phyloP scores from a whole-genome alignment of 768 basidiomycete species.

The Termitomyces sp. region DNA sequence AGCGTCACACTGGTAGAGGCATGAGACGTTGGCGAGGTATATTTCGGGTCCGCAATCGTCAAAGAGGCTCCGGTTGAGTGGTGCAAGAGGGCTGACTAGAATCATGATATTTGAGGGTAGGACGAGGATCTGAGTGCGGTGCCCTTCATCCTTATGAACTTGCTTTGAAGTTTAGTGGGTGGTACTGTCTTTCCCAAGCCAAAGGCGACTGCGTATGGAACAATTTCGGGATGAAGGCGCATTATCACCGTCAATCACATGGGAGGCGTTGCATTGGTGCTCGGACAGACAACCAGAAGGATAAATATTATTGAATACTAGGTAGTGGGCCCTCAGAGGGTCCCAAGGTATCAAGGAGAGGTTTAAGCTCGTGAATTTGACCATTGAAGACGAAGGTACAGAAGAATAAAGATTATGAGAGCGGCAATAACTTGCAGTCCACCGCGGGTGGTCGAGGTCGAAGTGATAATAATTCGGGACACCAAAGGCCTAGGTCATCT shows the following conservation, averaged over 20 bases:
- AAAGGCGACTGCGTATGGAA: not conserved
- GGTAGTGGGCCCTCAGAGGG: no score
- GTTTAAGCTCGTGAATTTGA: not conserved
- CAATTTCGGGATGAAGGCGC: not conserved
- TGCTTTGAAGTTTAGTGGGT: no score
- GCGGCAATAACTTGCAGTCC: no score
- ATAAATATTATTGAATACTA: not conserved
- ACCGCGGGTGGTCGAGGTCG: not conserved
- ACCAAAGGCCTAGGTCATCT: not conserved
- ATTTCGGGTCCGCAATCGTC: not conserved
- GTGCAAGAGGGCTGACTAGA: no score
- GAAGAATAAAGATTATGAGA: not conserved
- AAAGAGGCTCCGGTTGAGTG: not conserved
- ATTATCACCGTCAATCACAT: not conserved
- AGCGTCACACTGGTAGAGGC: not conserved
- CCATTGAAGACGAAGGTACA: not conserved
- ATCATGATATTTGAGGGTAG: no score
- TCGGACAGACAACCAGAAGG: not conserved
- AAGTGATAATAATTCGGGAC: not conserved
- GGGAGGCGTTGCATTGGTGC: not conserved
- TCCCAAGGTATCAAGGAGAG: not conserved
- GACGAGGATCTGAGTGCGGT: no score
- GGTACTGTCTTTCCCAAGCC: no score
- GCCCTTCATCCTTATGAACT: no score
- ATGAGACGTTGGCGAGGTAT: not conserved